Evolutionary conservation across 2,329 filamentous ascomycete genomes (phyloP).

Genomic region (Saccharata proteae): DNA sequence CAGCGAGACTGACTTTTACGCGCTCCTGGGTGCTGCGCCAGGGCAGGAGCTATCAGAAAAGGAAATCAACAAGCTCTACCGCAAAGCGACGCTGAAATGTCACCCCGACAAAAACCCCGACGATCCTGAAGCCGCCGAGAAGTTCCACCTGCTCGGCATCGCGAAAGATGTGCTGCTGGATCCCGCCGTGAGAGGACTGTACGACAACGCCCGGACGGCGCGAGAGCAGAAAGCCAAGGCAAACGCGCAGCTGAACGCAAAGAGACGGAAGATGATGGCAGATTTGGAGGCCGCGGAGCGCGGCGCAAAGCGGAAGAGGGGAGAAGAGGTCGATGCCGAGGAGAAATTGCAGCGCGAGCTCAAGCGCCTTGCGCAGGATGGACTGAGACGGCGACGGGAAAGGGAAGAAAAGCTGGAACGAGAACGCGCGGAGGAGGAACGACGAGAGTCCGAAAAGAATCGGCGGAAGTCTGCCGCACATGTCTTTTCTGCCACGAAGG

Average conservation of each 20-base stretch:
- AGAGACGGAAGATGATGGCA: constrained; percentile 66
- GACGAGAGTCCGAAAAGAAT: constrained; percentile 33
- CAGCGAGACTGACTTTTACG: constrained; percentile 60
- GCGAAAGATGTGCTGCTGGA: constrained; percentile 77
- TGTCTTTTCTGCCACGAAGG: constrained; percentile 13
- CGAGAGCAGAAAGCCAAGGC: constrained; percentile 57
- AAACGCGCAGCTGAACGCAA: constrained; percentile 60
- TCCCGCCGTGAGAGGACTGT: constrained; percentile 56
- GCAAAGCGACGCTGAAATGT: constrained; percentile 75
- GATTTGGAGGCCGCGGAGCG: constrained; percentile 72
- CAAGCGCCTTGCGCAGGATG: constrained; percentile 6
- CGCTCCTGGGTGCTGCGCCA: constrained; percentile 56
- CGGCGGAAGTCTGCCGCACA: constrained; percentile 33
- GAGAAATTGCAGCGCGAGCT: constrained; percentile 40
- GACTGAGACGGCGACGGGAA: constrained; percentile 6
- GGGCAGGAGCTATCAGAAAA: constrained; percentile 52
- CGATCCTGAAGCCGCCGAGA: constrained; percentile 52
- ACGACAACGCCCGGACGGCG: constrained; percentile 66
- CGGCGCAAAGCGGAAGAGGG: constrained; percentile 35
- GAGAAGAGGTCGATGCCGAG: constrained; percentile 33
- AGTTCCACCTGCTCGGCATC: constrained; percentile 75
- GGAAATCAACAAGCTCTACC: constrained; percentile 76
- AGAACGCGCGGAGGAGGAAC: constrained; percentile 36
- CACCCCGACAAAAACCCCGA: constrained; percentile 80
- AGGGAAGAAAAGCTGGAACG: constrained; percentile 4